Base-by-base conservation (phyloP, 495 filamentous ascomycete species). In the Aspergillus indologenus region DNA sequence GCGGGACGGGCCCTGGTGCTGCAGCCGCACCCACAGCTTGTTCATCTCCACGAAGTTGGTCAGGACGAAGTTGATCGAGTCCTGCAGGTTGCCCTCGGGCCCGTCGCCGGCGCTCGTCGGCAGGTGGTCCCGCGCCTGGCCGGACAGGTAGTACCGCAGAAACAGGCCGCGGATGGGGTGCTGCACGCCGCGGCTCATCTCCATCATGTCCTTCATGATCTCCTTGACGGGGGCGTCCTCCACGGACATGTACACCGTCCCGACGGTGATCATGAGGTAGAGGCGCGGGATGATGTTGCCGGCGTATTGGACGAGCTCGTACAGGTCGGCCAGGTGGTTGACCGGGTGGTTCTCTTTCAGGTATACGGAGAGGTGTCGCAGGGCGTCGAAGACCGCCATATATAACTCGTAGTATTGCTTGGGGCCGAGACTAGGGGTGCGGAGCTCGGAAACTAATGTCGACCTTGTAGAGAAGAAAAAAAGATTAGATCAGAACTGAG, bases 171-270 rank as follows among this genome's bases (percentile, higher is more conserved):
- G 88, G 50, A 96, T 90, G 2, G 94, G 94, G 68, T 98, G 95
- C 68, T 98, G 94, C 26, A 98, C 91, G 49, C 94, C 94, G 61
- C 94, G 84, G 73, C 90, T 96, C 94, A 98, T 98, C 76, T 98
- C 94, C 94, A 98, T 98, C 94, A 98, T 98, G 70, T 98, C 94
- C 74, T 98, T 98, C 94, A 98, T 98, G 56, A 98, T 92, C 77
- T 98, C 94, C 76, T 98, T 98, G 61, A 98, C 93, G 4, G 94
- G 94, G 47, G 94, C 95, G 84, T 96, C 94, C 70, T 94, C 90
- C 64, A 98, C 93, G 11, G 90, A 87, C 94, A 98, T 98, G 76
- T 98, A 98, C 31, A 96, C 94, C 4, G 94, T 98, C 34, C 94
- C 94, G 21, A 98, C 94, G 0, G 94, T 98, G 65, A 98, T 91